Percentiles rank a stretch among this genome's conserved stretches.
Evolutionary conservation across 805 yeast genomes (phyloP).

Genomic region (Brettanomyces anomalus): DNA sequence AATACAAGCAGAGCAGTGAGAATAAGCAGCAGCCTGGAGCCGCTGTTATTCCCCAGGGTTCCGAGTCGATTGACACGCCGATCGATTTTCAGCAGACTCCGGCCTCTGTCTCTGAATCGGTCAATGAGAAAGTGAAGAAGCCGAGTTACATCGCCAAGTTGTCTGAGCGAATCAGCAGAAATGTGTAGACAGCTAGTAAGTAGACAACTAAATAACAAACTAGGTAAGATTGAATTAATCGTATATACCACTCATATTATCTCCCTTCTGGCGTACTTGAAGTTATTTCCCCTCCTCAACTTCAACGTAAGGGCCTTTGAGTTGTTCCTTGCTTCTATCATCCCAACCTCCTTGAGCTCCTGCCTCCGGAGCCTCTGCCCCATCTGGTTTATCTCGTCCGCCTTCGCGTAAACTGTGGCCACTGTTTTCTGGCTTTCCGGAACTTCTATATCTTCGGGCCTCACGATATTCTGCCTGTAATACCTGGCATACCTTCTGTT

Average conservation of each 20-base stretch:
- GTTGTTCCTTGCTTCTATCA: slow-evolving; percentile 9
- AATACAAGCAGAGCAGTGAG: slow-evolving; percentile 7
- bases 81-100: neutral
- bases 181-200: too few species aligned
- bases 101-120: neutral
- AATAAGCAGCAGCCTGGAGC: slow-evolving; percentile 2
- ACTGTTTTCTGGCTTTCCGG: slow-evolving; percentile 56
- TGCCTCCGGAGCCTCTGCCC: slow-evolving; percentile 20
- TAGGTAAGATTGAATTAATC: too few species aligned
- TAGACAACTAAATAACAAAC: neutral
- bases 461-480: slow-evolving; percentile 48
- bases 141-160: slow-evolving; percentile 16
- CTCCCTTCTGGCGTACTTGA: slow-evolving; percentile 54
- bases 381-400: slow-evolving; percentile 11
- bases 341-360: slow-evolving; percentile 35
- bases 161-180: slow-evolving; percentile 15
- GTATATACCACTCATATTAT: neutral
- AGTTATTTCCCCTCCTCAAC: slow-evolving; percentile 60
- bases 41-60: slow-evolving; percentile 1
- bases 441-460: slow-evolving; percentile 32
- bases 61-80: neutral
- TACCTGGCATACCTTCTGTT: slow-evolving; percentile 65
- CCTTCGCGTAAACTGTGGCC: slow-evolving; percentile 11
- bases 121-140: neutral
- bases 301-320: slow-evolving; percentile 28